Evolutionary conservation across 2,329 filamentous ascomycete genomes (phyloP).

Genomic region (Capronia epimyces): DNA sequence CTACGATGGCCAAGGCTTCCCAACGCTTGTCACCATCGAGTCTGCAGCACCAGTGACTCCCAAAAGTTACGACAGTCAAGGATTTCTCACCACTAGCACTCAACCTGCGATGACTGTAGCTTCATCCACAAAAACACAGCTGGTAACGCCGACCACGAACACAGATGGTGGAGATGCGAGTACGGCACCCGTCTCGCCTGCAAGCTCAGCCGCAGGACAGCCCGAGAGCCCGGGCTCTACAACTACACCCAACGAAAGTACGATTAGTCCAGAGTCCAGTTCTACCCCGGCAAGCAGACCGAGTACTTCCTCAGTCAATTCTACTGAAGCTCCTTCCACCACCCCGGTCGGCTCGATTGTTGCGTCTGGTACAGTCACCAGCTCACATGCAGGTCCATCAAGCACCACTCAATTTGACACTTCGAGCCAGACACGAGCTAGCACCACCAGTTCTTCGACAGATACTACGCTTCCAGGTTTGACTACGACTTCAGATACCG

Average conservation of each 20-base stretch:
- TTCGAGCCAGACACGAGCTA: too few relatives aligned
- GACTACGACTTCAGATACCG: too few relatives aligned
- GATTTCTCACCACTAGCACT: slow-evolving; percentile 39
- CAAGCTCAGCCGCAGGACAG: slow-evolving; percentile 1
- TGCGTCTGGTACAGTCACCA: too few relatives aligned
- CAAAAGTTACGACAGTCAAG: slow-evolving; percentile 44
- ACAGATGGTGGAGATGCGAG: neutral
- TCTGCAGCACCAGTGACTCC: slow-evolving; percentile 34
- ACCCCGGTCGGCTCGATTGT: neutral
- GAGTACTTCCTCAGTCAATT: neutral
- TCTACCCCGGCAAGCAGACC: neutral
- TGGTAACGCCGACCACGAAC: neutral
- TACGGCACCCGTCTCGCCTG: neutral
- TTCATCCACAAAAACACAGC: neutral
- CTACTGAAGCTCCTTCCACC: neutral
- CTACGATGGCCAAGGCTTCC: slow-evolving; percentile 47
- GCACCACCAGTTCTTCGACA: too few relatives aligned
- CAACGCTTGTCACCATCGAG: slow-evolving; percentile 42
- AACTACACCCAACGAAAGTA: neutral
- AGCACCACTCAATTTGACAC: neutral
- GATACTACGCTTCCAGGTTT: too few relatives aligned
- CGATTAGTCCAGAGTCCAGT: neutral
- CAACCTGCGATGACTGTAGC: neutral
- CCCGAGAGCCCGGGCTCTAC: neutral
- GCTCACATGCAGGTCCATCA: neutral